Base-by-base conservation (phyloP, 192 early-diverging fungal genomes). In the Geosiphon pyriformis region DNA sequence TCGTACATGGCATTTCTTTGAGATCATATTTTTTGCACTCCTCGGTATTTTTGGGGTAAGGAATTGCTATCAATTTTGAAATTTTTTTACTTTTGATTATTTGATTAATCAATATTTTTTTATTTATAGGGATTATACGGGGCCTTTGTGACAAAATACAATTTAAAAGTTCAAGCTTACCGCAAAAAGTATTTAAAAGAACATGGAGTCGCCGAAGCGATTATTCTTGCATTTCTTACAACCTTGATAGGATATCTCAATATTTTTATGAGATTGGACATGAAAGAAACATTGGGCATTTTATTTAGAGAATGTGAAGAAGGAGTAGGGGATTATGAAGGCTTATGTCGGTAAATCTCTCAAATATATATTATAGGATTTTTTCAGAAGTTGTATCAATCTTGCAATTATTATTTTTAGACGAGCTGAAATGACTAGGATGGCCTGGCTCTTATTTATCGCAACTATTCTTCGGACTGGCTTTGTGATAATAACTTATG, bases 1-100 rank as follows among this genome's bases (percentile, higher is more conserved):
- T 69, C 78, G 92, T 53, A 89, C 93, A 55, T 99, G 95, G 95
- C 93, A 95, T 73, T 88, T 88, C 34, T 96, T 97, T 72, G 95
- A 98, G 76, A 74, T 93, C 7, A 65, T 90, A 10, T 86, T 96
- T 67, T 88, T 95, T 30, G 79, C 88, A 0, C 35, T 93, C 1
- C 72, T 98, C 29, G 89, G 89, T 26, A 75, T 87, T 29, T 88
- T 92, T 78, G 97, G 97, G 25, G 85, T 86, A 74, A 63, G 78
- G 69, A 3, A 46, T 32, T 69, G 60, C 22, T 61, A 26, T 12
- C 4, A 22, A 12, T 62, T 30, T 31, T 31, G n/a, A n/a, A n/a
- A n/a, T 46, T 12, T 18, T 23, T 0, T 71, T 23, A 22, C 23
- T 23, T 73, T 8, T 1, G 62, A 4, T 35, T 57, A 23, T 52